Base-by-base conservation (phyloP, 805 yeast genomes). In the Nakazawaea peltata region DNA sequence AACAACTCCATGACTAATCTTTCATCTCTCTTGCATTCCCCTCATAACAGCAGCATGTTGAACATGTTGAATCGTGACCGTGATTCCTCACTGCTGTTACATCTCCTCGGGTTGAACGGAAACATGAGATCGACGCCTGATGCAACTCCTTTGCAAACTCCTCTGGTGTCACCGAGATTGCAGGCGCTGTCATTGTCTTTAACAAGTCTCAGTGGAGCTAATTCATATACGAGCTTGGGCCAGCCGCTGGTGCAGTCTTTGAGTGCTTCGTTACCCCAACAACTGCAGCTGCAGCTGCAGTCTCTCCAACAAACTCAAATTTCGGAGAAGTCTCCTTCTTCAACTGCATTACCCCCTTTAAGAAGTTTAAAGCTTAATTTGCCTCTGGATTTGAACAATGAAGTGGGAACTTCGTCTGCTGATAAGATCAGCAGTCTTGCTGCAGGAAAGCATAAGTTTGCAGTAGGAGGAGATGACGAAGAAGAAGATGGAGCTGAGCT, bases 351-450 rank as follows among this genome's bases (percentile, higher is more conserved):
- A 30, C 78, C 78, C 1, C 64, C 77, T 15, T 52, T 72, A 32
- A 52, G 73, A 33, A 66, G 74, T 25, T 57, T 72, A 47, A 68
- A 70, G 36, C 56, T 71, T 26, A 72, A 67, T 42, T 57, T 71
- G 36, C 77, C 77, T 2, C 61, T 62, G 14, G 67, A 61, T 32
- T 47, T 64, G 28, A 28, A 10, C n/a, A 13, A n/a, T n/a, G n/a
- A n/a, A n/a, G n/a, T n/a, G n/a, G n/a, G n/a, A n/a, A n/a, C n/a
- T n/a, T n/a, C n/a, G n/a, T n/a, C n/a, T n/a, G n/a, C n/a, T n/a
- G n/a, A n/a, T n/a, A n/a, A n/a, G n/a, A n/a, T n/a, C n/a, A n/a
- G n/a, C n/a, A n/a, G n/a, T n/a, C n/a, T n/a, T n/a, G n/a, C 19
- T 15, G 7, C 15, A 19, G 8, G 19, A n/a, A 6, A 8, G 10